These are phyloP conservation scores for Entrophospora sp. DNA, from an alignment of 192 early-diverging fungal genomes.

Conservation along the genomic window DNA sequence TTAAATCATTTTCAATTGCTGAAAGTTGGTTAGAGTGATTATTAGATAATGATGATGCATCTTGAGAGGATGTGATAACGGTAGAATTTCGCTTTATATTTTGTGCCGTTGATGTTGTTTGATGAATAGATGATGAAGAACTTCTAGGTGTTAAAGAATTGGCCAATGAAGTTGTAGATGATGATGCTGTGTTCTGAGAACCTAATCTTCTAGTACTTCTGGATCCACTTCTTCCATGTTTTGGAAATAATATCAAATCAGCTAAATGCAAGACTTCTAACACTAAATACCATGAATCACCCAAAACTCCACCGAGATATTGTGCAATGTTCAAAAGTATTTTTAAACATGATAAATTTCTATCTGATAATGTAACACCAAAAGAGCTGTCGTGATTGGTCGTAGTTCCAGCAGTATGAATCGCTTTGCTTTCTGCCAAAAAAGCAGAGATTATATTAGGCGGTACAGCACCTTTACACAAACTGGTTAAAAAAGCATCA, in stretches of 20 bases:
- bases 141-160: background rate
- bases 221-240: constrained; percentile 26
- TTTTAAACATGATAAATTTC: constrained; percentile 72
- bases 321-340: constrained; percentile 62
- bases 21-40: constrained; percentile 23
- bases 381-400: constrained; percentile 1
- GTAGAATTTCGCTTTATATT: no score
- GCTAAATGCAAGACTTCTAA: constrained; percentile 83
- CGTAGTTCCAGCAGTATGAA: background rate
- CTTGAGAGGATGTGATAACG: background rate
- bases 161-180: constrained; percentile 19
- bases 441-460: constrained; percentile 29
- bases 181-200: constrained; percentile 3
- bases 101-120: constrained; percentile 20
- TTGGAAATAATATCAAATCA: constrained; percentile 61
- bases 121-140: constrained; percentile 2
- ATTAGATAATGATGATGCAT: background rate
- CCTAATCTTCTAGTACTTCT: constrained; percentile 34
- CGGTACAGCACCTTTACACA: constrained; percentile 83
- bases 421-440: constrained; percentile 18
- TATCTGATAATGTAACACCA: constrained; percentile 50
- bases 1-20: constrained; percentile 36
- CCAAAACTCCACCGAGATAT: constrained; percentile 65
- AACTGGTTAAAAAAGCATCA: constrained; percentile 73
- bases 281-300: constrained; percentile 78